Evolutionary conservation across 305 asterid genomes (phyloP), one percentile per base, ranked within the genome.

Genomic region (Fraxinus platypoda): DNA sequence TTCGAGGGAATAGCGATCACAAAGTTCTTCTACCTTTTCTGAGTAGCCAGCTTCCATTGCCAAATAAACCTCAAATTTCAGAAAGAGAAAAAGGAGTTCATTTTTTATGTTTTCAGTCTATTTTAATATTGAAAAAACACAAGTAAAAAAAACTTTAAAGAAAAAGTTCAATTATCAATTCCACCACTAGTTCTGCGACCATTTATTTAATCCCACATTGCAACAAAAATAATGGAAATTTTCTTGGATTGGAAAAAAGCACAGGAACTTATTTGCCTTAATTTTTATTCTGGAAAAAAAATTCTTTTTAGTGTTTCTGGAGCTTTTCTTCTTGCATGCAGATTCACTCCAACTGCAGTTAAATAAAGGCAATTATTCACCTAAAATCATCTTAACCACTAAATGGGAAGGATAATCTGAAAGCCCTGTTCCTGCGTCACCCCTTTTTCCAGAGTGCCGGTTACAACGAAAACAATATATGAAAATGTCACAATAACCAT

Each of bases 1-100:
- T 87, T 91, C 86, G 74, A 96, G 95, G 72, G 95, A 89, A 83
- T 96, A 86, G 46, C 94, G 94, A 70, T 82, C 89, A 82, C 98
- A 93, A 72, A 96, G 97, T 90, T 96, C 99, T 88, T 96, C 95
- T 66, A 91, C 98, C 87, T 96, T 96, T 87, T 96, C 99, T 46
- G 38, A 46, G 85, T 96, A 94, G 81, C 99, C 99, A 87, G 98
- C 98, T 91, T 96, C 98, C 98, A 94, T 87, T 54, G 99, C 98
- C 88, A 96, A 87, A 89, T 96, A 94, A 78, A 96, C 99, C 99
- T 95, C 78, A 76, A 52, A 80, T 77, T 81, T 30, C 49, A 81
- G 87, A 77, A 7, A 49, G 52, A 68, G 71, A 83, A 78, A 85
- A 26, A 31, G 74, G 11, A 54, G 26, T 74, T 79, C 46, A 78